Base-by-base conservation (phyloP, 179 eudicot species). In the Beta lomatogona region DNA sequence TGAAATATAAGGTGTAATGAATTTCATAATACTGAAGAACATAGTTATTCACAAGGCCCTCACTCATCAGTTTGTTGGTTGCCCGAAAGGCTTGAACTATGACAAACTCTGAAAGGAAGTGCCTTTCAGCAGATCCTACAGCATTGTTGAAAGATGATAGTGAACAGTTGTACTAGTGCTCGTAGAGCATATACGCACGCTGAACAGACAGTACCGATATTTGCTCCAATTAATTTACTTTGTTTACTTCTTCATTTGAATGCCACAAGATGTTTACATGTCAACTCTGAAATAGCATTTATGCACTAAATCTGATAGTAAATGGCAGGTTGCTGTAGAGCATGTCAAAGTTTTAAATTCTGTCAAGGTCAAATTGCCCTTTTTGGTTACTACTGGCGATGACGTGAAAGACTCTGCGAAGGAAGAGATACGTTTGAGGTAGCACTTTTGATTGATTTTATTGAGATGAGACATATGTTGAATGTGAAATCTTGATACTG, bases 401-500 rank as follows among this genome's bases (percentile, higher is more conserved):
- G 98, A 91, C 81, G 93, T 89, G 77, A 92, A 93, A 81, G 97
- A 92, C 85, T 85, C 89, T 48, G 78, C 85, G 18, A 95, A 92
- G 88, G 99, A 93, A 84, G 99, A 95, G 82, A 92, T 92, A 74
- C 93, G 97, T 65, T 86, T 95, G 88, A 91, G 99, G 99, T 95
- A 88, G 54, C 48, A 79, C 13, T 76, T 48, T 75, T 5, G 46
- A 82, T 57, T 53, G 66, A 48, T 53, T n/a, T 54, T 54, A 11
- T 4, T 73, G 61, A 36, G 55, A 3, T 48, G 16, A 11, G 55
- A 64, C 70, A 16, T 80, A 14, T 50, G 31, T 28, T 81, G 31
- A 44, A 77, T 68, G 19, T 6, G 2, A 63, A 44, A 19, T 63
- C 45, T 78, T 67, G 75, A 58, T 45, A 46, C 16, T 64, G 28